Evolutionary conservation across 371 early-diverging fungal species (phyloP).

Genomic region (Homolaphlyctis polyrhiza): DNA sequence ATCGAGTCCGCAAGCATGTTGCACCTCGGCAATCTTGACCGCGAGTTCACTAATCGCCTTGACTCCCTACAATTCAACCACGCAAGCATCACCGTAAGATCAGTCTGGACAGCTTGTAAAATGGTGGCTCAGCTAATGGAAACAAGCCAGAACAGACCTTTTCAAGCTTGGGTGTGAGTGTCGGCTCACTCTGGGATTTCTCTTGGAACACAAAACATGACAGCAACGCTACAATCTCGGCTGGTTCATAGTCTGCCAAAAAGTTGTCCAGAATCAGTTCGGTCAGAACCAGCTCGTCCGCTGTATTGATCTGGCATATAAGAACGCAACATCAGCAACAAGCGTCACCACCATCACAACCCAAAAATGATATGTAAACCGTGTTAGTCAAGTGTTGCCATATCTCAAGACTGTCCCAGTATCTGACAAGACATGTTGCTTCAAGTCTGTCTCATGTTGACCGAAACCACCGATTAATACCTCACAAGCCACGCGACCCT

Average conservation of each 20-base stretch:
- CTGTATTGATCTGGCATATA: slow-evolving; percentile 70
- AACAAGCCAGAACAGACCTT: slow-evolving; percentile 11
- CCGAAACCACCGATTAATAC: slow-evolving; percentile 25
- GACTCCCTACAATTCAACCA: slow-evolving; percentile 16
- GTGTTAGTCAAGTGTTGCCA: too few relatives aligned
- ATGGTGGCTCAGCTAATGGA: neutral
- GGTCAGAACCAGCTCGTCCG: slow-evolving; percentile 94
- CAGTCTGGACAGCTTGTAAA: neutral
- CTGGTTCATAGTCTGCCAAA: slow-evolving; percentile 82
- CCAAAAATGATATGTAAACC: too few relatives aligned
- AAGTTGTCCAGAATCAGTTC: slow-evolving; percentile 97
- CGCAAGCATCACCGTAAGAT: neutral
- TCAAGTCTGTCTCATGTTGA: neutral
- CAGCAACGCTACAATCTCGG: slow-evolving; percentile 92
- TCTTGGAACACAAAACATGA: slow-evolving; percentile 98
- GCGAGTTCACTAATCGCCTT: slow-evolving; percentile 51
- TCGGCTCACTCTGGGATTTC: slow-evolving; percentile 50
- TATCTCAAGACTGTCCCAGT: neutral
- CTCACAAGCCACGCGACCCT: slow-evolving; percentile 99
- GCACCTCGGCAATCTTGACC: slow-evolving; percentile 64
- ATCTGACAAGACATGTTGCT: neutral
- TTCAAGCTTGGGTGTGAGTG: slow-evolving; percentile 59
- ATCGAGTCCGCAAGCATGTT: slow-evolving; percentile 66
- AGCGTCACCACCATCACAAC: too few relatives aligned
- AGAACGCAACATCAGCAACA: neutral